Evolutionary conservation across 2,329 filamentous ascomycete species (phyloP).

Genomic region (Esteya vermicola): DNA sequence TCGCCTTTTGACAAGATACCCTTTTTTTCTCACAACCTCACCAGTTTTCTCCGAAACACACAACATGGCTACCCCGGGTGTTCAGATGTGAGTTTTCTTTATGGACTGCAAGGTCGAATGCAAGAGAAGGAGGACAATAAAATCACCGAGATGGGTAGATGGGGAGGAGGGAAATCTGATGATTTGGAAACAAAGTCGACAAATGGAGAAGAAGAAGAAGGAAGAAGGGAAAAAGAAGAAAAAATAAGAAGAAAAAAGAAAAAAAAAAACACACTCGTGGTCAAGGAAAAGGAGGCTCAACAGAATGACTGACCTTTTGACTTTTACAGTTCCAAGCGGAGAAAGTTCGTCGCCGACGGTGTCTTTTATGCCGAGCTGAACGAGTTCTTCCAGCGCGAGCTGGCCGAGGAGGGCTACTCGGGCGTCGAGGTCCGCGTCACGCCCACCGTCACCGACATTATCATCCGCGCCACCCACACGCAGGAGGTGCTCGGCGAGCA

Average conservation of each 20-base stretch:
- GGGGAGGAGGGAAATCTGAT: too few species aligned
- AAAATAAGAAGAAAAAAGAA: not conserved
- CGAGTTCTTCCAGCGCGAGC: constrained; percentile 99
- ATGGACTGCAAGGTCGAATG: constrained; percentile 1
- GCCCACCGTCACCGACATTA: constrained; percentile 99
- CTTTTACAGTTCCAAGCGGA: constrained; percentile 62
- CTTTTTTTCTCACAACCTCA: too few species aligned
- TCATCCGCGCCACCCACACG: constrained; percentile 99
- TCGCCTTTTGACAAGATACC: too few species aligned
- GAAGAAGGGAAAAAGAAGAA: not conserved
- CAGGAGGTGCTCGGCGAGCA: constrained; percentile 99
- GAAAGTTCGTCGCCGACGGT: constrained; percentile 95
- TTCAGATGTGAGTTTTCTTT: constrained; percentile 42
- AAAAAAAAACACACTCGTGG: too few species aligned
- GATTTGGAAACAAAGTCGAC: too few species aligned
- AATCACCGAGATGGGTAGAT: too few species aligned
- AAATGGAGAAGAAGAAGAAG: not conserved
- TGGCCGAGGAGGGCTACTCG: constrained; percentile 99
- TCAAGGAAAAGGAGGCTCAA: not conserved
- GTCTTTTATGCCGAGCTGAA: constrained; percentile 99
- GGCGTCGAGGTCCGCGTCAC: constrained; percentile 99
- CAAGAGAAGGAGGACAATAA: not conserved
- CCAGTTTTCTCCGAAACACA: too few species aligned
- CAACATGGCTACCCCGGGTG: constrained; percentile 42
- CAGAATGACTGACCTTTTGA: not conserved